Percentiles rank a stretch among this genome's conserved stretches.
phyloP scores from a whole-genome alignment of 2,329 filamentous ascomycete species.

The Neofusicoccum sp. region DNA sequence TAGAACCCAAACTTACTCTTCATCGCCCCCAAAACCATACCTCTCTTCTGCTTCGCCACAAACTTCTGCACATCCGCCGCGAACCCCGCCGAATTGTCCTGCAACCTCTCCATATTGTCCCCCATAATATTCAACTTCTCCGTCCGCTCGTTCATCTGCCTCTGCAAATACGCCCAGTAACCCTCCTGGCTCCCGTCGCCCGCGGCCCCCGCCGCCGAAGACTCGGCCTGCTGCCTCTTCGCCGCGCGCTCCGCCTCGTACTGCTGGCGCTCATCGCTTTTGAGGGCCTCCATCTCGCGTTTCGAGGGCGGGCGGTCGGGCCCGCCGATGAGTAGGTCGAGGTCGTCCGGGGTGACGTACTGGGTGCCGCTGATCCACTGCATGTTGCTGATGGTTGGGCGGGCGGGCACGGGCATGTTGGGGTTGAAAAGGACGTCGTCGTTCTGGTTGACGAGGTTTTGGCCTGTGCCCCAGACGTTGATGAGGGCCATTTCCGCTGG shows the following conservation, averaged over 20 bases:
- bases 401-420: conserved; percentile 69
- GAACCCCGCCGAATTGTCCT: conserved; percentile 80
- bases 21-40: conserved; percentile 68
- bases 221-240: conserved; percentile 35
- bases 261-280: conserved; percentile 68
- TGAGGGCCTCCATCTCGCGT: conserved; percentile 79
- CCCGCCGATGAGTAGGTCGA: conserved; percentile 89
- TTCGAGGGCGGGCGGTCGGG: conserved; percentile 86
- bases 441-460: conserved; percentile 32
- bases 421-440: conserved; percentile 80
- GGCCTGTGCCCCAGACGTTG: conserved; percentile 79
- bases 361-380: conserved; percentile 98
- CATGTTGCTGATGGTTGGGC: conserved; percentile 91
- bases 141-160: conserved; percentile 87
- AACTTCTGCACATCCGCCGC: conserved; percentile 87
- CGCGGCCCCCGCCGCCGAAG: conserved; percentile 8
- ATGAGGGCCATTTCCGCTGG: conserved; percentile 83
- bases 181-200: conserved; percentile 52
- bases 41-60: conserved; percentile 84
- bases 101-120: conserved; percentile 81
- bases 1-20: conserved; percentile 22
- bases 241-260: conserved; percentile 39
- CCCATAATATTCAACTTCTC: conserved; percentile 82
- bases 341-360: conserved; percentile 81
- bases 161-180: conserved; percentile 77